Evolutionary conservation across 352 stramenopile species (phyloP), one percentile per base, ranked within the genome.

Genomic region (Pythium sp.): DNA sequence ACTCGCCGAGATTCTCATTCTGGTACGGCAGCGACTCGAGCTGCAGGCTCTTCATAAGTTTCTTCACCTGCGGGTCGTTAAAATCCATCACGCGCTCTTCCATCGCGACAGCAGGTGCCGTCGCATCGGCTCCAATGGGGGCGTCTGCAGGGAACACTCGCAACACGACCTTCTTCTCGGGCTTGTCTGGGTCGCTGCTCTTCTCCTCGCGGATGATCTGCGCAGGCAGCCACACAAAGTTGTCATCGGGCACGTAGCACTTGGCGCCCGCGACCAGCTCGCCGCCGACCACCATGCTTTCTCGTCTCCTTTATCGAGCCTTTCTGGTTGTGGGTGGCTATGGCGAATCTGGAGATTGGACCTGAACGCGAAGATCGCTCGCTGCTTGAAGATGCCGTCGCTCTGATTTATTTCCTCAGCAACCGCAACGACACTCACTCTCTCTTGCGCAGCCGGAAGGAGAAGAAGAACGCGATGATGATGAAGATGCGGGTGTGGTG

Each of bases 191-290:
- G 60, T 90, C 80, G 1, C 60, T 54, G 68, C 74, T 80, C 63
- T 80, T 81, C 57, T 80, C 72, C 66, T 93, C 84, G 32, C 81
- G 81, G 30, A 93, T 43, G 64, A 94, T 86, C 68, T 88, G 76
- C 56, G 85, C 88, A 8, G 85, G 80, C 12, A 95, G 76, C 88
- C 88, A 95, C 47, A 95, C 81, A 62, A 82, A 82, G 30, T 73
- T 76, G 20, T 91, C 83, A 36, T 95, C 88, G 7, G 86, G 88
- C 54, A 94, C 87, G 67, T 92, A 95, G 79, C 86, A 94, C 70
- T 91, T 91, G 62, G 78, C 75, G 68, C 87, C 87, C 32, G 69
- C 75, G 20, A 71, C 71, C 69, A 74, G 68, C 36, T 86, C 74
- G 15, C 20, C 32, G 38, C 30, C 24, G 6, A 28, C 24, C 26